Conservation (phyloP, 768 basidiomycete genomes). For the Leccinum incarnatum region DNA sequence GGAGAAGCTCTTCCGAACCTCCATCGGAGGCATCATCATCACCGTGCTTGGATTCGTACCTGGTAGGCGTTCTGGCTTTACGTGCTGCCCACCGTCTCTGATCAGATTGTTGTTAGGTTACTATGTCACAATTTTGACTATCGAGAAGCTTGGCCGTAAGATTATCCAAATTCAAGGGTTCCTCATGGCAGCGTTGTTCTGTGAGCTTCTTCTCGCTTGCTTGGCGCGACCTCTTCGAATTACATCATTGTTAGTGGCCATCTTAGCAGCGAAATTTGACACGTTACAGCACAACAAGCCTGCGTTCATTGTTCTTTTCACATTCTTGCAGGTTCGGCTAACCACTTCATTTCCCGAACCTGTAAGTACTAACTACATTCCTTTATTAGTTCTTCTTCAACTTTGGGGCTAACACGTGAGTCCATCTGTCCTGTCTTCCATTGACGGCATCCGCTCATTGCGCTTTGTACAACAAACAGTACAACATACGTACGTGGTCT, state of each 20-base stretch:
- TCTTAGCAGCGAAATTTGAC: constrained; percentile 66
- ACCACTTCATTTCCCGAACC: background rate
- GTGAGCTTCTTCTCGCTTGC: constrained; percentile 33
- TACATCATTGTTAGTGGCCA: constrained; percentile 43
- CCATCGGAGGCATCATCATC: constrained; percentile 67
- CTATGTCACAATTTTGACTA: too few species aligned
- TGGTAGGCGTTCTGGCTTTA: constrained; percentile 35
- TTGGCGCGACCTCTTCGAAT: background rate
- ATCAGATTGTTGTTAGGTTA: background rate
- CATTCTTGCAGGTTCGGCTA: constrained; percentile 53
- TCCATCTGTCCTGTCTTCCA: background rate
- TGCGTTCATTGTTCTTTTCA: constrained; percentile 69
- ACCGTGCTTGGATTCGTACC: constrained; percentile 77
- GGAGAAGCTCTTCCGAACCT: constrained; percentile 64
- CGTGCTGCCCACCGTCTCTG: background rate
- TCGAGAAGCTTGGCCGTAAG: constrained; percentile 60
- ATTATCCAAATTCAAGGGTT: constrained; percentile 77
- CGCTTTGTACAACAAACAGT: constrained; percentile 22
- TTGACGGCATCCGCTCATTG: background rate
- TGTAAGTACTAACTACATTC: background rate
- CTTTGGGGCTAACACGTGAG: constrained; percentile 71
- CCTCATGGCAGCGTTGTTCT: constrained; percentile 61
- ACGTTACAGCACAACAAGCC: constrained; percentile 43
- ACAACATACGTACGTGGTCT: constrained; percentile 47
- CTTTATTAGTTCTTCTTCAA: constrained; percentile 70